phyloP scores from a whole-genome alignment of 179 eudicot genomes.

The Pouteria campechiana region DNA sequence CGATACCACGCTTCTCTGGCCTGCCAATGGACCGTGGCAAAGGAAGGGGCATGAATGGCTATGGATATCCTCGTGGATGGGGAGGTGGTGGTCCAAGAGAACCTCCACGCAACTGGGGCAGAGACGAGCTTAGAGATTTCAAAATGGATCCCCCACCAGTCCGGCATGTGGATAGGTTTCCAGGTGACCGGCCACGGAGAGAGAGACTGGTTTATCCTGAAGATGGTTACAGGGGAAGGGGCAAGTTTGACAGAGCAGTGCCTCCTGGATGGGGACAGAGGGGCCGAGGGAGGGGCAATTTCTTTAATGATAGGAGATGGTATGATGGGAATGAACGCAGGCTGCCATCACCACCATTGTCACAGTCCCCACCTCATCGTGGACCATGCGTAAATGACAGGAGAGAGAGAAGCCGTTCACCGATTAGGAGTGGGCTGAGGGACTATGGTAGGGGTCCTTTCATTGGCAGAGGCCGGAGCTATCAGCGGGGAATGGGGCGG shows the following conservation, averaged over 20 bases:
- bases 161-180: slow-evolving; percentile 59
- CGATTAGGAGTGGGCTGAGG: slow-evolving; percentile 52
- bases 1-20: slow-evolving; percentile 53
- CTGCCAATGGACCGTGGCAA: slow-evolving; percentile 62
- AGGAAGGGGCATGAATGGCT: slow-evolving; percentile 43
- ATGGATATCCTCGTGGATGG: slow-evolving; percentile 79
- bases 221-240: slow-evolving; percentile 51
- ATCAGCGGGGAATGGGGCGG: slow-evolving; percentile 46
- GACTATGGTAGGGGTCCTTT: slow-evolving; percentile 51
- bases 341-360: slow-evolving; percentile 39
- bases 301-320: slow-evolving; percentile 45
- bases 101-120: slow-evolving; percentile 32
- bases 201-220: slow-evolving; percentile 58
- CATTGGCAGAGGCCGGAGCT: slow-evolving; percentile 54
- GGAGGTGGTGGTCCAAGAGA: slow-evolving; percentile 66
- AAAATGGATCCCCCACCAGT: slow-evolving; percentile 51
- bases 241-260: slow-evolving; percentile 52
- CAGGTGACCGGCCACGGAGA: slow-evolving; percentile 45
- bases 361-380: slow-evolving; percentile 27
- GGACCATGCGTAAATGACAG: slow-evolving; percentile 52
- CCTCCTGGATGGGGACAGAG: slow-evolving; percentile 54
- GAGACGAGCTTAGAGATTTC: no score
- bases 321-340: slow-evolving; percentile 71
- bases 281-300: slow-evolving; percentile 42
- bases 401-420: slow-evolving; percentile 83